phyloP scores from a whole-genome alignment of 495 filamentous ascomycete species.

The Parathielavia hyrcaniae region DNA sequence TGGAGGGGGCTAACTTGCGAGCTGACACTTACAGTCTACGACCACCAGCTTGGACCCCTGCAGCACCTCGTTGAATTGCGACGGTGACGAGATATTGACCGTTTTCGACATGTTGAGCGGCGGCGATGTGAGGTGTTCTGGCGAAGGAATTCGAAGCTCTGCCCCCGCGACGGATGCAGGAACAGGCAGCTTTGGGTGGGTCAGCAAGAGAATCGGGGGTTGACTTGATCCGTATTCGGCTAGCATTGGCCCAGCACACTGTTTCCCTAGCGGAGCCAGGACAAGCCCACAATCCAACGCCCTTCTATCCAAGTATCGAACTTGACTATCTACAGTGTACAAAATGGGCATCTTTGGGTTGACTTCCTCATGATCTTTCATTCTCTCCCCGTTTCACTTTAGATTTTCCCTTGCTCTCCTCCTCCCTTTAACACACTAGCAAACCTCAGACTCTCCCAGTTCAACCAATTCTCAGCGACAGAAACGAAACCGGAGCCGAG shows the following conservation, averaged over 20 bases:
- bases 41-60: slow-evolving; percentile 66
- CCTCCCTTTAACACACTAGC: too few relatives aligned
- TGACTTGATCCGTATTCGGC: neutral
- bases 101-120: slow-evolving; percentile 52
- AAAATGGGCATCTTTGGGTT: too few relatives aligned
- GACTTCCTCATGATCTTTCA: too few relatives aligned
- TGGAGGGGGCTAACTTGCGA: neutral
- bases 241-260: neutral
- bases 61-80: slow-evolving; percentile 65
- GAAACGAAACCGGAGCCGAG: neutral
- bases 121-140: neutral
- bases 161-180: slow-evolving; percentile 12
- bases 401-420: too few relatives aligned
- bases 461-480: too few relatives aligned
- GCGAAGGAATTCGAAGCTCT: slow-evolving; percentile 5
- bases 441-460: too few relatives aligned
- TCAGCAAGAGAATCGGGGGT: neutral
- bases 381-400: too few relatives aligned
- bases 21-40: slow-evolving; percentile 65
- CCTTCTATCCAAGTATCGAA: too few relatives aligned
- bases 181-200: neutral
- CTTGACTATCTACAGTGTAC: too few relatives aligned
- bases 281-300: too few relatives aligned
- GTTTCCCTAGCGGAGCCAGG: too few relatives aligned
- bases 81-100: slow-evolving; percentile 61